These are phyloP conservation scores for Excoecaria agallocha DNA, from an alignment of 345 rosid species.

Conservation along the genomic window DNA sequence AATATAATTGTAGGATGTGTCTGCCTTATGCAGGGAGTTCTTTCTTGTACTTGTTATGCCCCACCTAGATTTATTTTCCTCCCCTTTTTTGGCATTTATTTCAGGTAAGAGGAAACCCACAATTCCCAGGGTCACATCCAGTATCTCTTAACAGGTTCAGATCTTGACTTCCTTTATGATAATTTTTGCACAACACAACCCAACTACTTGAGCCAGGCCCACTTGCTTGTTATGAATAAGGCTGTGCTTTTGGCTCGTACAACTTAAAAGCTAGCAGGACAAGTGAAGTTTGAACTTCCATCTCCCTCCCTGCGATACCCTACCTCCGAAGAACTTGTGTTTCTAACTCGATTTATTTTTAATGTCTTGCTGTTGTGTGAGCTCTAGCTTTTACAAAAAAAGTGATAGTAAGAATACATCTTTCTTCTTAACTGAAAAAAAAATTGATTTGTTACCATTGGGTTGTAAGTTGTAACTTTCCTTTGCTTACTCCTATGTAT, in stretches of 20 bases:
- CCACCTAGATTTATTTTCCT: slow-evolving; percentile 5
- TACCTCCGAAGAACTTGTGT: neutral
- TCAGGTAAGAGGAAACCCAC: slow-evolving; percentile 65
- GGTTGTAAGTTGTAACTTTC: neutral
- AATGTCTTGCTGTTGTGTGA: neutral
- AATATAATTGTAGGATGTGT: neutral
- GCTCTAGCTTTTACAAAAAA: neutral
- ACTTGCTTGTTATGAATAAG: neutral
- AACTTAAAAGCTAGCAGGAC: neutral
- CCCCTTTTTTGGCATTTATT: slow-evolving; percentile 18
- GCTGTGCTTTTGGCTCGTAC: neutral
- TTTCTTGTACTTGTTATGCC: slow-evolving; percentile 10
- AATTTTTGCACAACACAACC: neutral
- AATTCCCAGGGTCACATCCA: slow-evolving; percentile 86
- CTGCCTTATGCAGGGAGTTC: neutral
- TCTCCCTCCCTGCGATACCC: neutral
- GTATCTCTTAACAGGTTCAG: slow-evolving; percentile 75
- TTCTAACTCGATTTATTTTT: neutral
- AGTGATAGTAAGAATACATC: neutral
- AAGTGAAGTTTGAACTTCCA: neutral
- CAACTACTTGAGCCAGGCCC: neutral
- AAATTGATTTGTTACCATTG: neutral
- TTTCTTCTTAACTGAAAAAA: neutral
- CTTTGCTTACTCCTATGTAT: neutral
- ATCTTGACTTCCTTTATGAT: slow-evolving; percentile 9